Percentiles rank a stretch among this genome's conserved stretches.
Evolutionary conservation across 176 grass and related monocot genomes (phyloP).

Genomic region (Chloris gayana): DNA sequence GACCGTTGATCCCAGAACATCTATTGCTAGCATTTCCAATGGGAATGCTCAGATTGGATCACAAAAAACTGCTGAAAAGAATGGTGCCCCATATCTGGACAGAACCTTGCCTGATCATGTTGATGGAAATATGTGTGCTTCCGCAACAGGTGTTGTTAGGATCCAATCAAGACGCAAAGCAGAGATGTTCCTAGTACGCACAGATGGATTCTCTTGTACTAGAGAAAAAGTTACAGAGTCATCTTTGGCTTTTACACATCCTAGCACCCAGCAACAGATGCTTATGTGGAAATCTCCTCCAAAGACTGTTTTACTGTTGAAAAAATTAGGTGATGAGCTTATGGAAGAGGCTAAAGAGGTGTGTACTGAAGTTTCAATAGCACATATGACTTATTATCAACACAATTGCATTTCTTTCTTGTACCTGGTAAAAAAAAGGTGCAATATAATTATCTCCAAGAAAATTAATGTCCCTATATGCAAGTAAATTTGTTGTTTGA

Average conservation of each 20-base stretch:
- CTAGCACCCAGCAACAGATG: conserved; percentile 98
- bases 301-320: conserved; percentile 89
- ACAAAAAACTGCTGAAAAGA: conserved; percentile 48
- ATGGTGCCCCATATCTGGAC: conserved; percentile 38
- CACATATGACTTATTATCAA: not conserved
- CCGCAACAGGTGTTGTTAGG: conserved; percentile 84
- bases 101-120: conserved; percentile 42
- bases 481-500: conserved; percentile 1
- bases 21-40: conserved; percentile 40
- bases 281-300: conserved; percentile 99
- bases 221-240: conserved; percentile 99
- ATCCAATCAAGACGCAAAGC: conserved; percentile 96
- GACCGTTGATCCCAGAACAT: conserved; percentile 53
- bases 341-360: conserved; percentile 99
- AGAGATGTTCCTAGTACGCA: conserved; percentile 97
- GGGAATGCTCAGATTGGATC: conserved; percentile 43
- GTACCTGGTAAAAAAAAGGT: conserved; percentile 16
- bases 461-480: not conserved
- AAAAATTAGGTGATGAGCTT: conserved; percentile 92
- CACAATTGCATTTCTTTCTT: not conserved
- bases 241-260: conserved; percentile 88
- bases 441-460: conserved; percentile 20
- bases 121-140: conserved; percentile 82
- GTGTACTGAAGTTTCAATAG: not conserved
- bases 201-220: conserved; percentile 92